Percentiles rank a stretch among this genome's conserved stretches.
Evolutionary conservation across 108 stramenopile species (phyloP).

Genomic region (Discostella pseudostelligera): DNA sequence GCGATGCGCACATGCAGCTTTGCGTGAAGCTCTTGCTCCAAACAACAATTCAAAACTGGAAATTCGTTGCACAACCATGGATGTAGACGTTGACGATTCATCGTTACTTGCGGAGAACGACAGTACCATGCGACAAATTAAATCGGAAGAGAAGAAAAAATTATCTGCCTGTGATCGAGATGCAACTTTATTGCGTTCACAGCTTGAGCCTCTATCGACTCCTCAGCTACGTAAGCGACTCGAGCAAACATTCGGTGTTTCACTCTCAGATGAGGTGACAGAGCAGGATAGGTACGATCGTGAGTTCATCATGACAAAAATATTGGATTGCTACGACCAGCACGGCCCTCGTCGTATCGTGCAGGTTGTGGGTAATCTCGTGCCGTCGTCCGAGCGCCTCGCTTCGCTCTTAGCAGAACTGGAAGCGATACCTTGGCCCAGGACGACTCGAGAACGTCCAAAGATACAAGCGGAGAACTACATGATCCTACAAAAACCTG

Average conservation of each 20-base stretch:
- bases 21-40: slow-evolving; percentile 22
- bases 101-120: background rate
- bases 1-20: slow-evolving; percentile 24
- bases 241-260: slow-evolving; percentile 48
- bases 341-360: slow-evolving; percentile 34
- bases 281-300: slow-evolving; percentile 27
- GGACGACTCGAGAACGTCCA: slow-evolving; percentile 51
- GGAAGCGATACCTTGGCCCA: slow-evolving; percentile 31
- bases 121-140: too few relatives aligned
- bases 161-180: slow-evolving; percentile 58
- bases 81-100: background rate
- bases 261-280: slow-evolving; percentile 24
- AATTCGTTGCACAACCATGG: slow-evolving; percentile 31
- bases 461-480: slow-evolving; percentile 62
- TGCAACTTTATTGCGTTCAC: slow-evolving; percentile 57
- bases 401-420: slow-evolving; percentile 39
- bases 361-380: slow-evolving; percentile 22
- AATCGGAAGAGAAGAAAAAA: slow-evolving; percentile 15
- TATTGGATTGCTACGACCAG: slow-evolving; percentile 47
- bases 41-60: slow-evolving; percentile 14
- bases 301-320: slow-evolving; percentile 46
- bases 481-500: slow-evolving; percentile 55
- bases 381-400: slow-evolving; percentile 16
- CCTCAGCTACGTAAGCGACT: slow-evolving; percentile 53
- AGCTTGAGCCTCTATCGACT: slow-evolving; percentile 61